Conservation (phyloP, 306 rosid genomes). For the Acacia crassicarpa region DNA sequence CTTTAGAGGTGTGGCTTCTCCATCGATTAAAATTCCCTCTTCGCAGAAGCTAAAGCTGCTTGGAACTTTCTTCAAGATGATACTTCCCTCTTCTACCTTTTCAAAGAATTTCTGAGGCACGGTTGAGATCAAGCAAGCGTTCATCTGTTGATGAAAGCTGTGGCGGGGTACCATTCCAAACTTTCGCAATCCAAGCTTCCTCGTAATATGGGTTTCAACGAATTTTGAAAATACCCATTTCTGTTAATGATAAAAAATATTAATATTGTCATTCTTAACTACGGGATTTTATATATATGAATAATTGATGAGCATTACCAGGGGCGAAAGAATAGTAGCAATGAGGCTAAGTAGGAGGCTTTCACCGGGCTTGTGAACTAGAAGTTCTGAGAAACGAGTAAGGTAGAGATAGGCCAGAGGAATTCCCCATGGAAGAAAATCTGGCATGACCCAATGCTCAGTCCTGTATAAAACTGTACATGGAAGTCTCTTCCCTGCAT, state of each 20-base stretch:
- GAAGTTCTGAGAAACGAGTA: conserved; percentile 64
- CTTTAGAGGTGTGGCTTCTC: conserved; percentile 33
- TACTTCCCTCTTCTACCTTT: conserved; percentile 63
- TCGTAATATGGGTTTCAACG: conserved; percentile 55
- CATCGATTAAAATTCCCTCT: conserved; percentile 55
- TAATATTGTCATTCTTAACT: background rate
- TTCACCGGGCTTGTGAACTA: conserved; percentile 74
- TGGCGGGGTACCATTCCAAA: conserved; percentile 71
- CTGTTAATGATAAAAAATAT: conserved; percentile 23
- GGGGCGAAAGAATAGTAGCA: conserved; percentile 58
- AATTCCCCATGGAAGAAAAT: conserved; percentile 72
- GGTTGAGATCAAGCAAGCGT: conserved; percentile 40
- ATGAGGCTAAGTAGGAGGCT: conserved; percentile 47
- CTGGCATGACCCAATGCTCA: conserved; percentile 59
- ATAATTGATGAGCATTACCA: conserved; percentile 37
- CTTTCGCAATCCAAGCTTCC: conserved; percentile 48
- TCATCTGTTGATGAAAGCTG: conserved; percentile 49
- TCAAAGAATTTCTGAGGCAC: conserved; percentile 60
- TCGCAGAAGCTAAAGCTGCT: conserved; percentile 51
- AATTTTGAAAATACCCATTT: conserved; percentile 59
- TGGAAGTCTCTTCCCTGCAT: conserved; percentile 53
- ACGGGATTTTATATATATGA: background rate
- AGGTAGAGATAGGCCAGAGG: conserved; percentile 53
- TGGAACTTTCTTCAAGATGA: conserved; percentile 46
- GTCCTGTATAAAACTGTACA: conserved; percentile 63